Evolutionary conservation across 2,329 filamentous ascomycete species (phyloP), one percentile per base, ranked within the genome.

Genomic region (Pseudogymnoascus sp.): DNA sequence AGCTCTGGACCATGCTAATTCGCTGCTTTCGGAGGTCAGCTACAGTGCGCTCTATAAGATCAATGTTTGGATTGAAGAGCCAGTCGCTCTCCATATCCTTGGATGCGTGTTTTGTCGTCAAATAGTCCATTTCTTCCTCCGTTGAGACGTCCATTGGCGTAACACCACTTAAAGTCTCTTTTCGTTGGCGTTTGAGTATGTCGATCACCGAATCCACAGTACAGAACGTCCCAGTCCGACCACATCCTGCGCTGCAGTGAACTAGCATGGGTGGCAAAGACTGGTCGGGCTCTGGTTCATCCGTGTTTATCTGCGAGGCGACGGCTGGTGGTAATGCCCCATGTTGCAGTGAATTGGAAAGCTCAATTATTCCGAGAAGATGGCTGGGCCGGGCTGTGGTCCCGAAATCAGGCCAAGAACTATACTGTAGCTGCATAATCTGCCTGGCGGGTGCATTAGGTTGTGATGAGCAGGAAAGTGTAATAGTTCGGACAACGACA

Each of bases 371-470:
- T 1, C 88, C 90, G 15, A 99, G 81, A 1, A 99, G 82, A 71
- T 97, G 92, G 4, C 86, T 85, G 1, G 95, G 92, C 71, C 96
- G 89, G 0, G 95, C 92, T 0, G 93, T 93, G 0, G 92, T 89
- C 19, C 95, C 95, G 75, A 97, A 97, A 72, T 99, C 95, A 0
- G 95, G 95, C 95, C 95, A 99, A n/a, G 89, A 87, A 0, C 91
- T 87, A 74, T 97, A 97, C 73, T 97, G 93, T 13, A 99, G 79
- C 69, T 99, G 95, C 0, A 93, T 97, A 66, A 99, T 88, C 75
- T 97, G 93, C 23, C 93, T 89, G 68, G 96, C 88, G 0, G 91
- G 90, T 19, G 86, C 85, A 71, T 96, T 97, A 0, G 93, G 93
- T 64, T 89, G 83, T 1, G 83, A 79, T 2, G 85, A 79, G 73